Evolutionary conservation across 257 asterid genomes (phyloP), one percentile per base, ranked within the genome.

Genomic region (Verbena officinalis): DNA sequence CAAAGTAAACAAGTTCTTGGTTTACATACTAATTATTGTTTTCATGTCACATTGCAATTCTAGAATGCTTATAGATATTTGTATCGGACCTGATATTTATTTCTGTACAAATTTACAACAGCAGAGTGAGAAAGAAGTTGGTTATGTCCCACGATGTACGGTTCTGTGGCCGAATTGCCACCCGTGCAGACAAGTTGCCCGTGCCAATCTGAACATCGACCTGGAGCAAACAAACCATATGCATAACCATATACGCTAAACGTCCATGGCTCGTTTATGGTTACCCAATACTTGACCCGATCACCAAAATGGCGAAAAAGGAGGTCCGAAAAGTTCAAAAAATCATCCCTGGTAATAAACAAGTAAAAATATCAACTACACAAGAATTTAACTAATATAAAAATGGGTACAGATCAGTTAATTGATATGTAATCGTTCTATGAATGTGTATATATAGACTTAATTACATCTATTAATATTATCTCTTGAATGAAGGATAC

Each of bases 271-370:
- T 83, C 94, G 14, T 86, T 78, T 27, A 81, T 39, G 0, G 90
- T 83, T 54, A 80, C 66, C 94, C 94, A 86, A 22, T 65, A 34
- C 51, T 83, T 83, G 20, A 86, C 86, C 34, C 94, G 75, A 40
- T 86, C 90, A 0, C 95, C 91, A 44, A 77, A 83, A 71, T 73
- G 71, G 23, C 59, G 23, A 65, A 86, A 86, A 53, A 79, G 57
- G 7, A 83, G 50, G 30, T 83, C 71, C 1, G 88, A 78, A 15
- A 77, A 83, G 27, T 77, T 76, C 30, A 38, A 24, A 22, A 73
- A 75, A 39, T 82, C 86, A 4, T 17, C 65, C 75, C 91, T 84
- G 79, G 0, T 27, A 23, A 61, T 1, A 1, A 64, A 33, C 50
- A 20, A 27, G 55, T 42, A 4, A 54, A 31, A 31, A 31, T 56